Conservation (phyloP, 169 alveolate genomes). For the Plasmodium ovale region DNA sequence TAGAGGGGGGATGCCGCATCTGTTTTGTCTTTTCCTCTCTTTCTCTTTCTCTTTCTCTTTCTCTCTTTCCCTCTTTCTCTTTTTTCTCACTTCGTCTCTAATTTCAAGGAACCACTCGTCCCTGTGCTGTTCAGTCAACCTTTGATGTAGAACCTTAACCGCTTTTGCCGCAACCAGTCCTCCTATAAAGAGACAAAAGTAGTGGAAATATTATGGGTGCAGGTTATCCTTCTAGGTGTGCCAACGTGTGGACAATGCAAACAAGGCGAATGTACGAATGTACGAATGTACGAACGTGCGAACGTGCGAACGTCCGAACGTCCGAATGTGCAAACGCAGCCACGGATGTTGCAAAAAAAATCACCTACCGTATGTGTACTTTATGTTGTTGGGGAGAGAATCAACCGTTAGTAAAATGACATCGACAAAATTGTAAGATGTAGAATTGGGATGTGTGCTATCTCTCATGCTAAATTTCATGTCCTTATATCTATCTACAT, state of each 20-base stretch:
- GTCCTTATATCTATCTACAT: conserved; percentile 36
- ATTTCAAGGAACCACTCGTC: conserved; percentile 71
- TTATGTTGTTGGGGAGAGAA: conserved; percentile 38
- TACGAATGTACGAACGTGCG: background rate
- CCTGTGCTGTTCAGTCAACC: conserved; percentile 69
- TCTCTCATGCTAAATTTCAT: conserved; percentile 29
- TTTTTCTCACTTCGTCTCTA: conserved; percentile 33
- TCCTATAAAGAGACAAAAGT: conserved; percentile 12
- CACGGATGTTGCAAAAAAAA: background rate
- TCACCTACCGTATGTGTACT: conserved; percentile 56
- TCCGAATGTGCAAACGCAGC: background rate
- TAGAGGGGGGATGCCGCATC: no score
- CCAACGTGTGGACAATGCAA: no score
- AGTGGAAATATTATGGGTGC: no score
- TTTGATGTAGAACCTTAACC: conserved; percentile 64
- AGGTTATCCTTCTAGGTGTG: no score
- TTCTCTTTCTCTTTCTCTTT: background rate
- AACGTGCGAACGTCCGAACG: background rate
- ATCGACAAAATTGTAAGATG: conserved; percentile 53
- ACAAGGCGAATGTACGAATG: background rate
- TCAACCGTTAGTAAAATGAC: conserved; percentile 63
- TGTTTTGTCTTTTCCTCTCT: background rate
- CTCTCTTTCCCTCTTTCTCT: background rate
- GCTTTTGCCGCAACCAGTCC: conserved; percentile 73
- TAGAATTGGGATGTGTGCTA: conserved; percentile 12